These are phyloP conservation scores for Ustilago bromivora DNA, from an alignment of 1,284 basidiomycete species.

Conservation along the genomic window DNA sequence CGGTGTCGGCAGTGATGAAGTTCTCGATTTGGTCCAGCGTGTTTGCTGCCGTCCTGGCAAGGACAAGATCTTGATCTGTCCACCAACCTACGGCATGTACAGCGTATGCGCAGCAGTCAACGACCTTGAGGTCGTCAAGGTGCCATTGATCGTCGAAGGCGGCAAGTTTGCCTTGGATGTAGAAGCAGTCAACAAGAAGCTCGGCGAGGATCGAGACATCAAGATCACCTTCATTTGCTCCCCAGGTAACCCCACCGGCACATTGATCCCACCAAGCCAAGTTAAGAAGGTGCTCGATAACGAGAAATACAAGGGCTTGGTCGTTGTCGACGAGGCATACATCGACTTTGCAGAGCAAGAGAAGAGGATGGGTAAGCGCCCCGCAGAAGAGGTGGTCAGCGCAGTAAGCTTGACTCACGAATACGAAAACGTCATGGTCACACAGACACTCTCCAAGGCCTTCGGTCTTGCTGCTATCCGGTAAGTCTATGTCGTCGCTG, in stretches of 20 bases:
- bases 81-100: slow-evolving; percentile 99
- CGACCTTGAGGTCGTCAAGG: slow-evolving; percentile 85
- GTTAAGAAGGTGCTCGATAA: slow-evolving; percentile 83
- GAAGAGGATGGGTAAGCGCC: slow-evolving; percentile 54
- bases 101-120: slow-evolving; percentile 93
- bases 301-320: slow-evolving; percentile 85
- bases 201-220: slow-evolving; percentile 72
- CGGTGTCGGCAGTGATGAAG: slow-evolving; percentile 96
- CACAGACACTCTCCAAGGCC: slow-evolving; percentile 95
- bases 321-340: slow-evolving; percentile 97
- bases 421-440: slow-evolving; percentile 89
- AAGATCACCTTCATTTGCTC: slow-evolving; percentile 96
- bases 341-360: slow-evolving; percentile 82
- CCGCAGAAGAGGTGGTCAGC: slow-evolving; percentile 72
- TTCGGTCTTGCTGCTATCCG: slow-evolving; percentile 93
- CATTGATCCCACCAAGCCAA: slow-evolving; percentile 80
- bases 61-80: slow-evolving; percentile 78
- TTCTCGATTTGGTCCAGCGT: slow-evolving; percentile 93
- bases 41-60: slow-evolving; percentile 84
- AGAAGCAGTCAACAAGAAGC: slow-evolving; percentile 49
- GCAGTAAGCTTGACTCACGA: slow-evolving; percentile 79
- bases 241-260: slow-evolving; percentile 96
- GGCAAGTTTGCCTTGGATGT: slow-evolving; percentile 81
- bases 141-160: slow-evolving; percentile 79
- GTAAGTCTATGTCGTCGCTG: background rate